Percentiles rank a stretch among this genome's conserved stretches.
Evolutionary conservation across 2,329 filamentous ascomycete genomes (phyloP).

Genomic region (Lithohypha guttulata): DNA sequence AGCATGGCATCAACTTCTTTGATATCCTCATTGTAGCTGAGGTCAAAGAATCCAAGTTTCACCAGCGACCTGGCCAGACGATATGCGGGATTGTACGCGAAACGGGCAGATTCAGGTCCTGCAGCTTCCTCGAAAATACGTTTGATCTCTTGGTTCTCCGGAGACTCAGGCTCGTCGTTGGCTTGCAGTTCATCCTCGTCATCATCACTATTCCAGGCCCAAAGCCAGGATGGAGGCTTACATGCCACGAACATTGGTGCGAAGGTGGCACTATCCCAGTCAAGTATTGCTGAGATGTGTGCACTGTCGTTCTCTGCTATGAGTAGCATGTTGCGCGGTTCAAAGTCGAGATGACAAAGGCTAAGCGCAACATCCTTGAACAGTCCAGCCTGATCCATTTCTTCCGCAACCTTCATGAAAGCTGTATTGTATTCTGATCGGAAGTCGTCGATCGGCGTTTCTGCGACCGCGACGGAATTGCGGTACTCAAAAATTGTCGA

Average conservation of each 20-base stretch:
- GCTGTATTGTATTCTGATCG: constrained; percentile 15
- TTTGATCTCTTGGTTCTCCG: constrained; percentile 21
- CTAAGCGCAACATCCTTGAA: constrained; percentile 11
- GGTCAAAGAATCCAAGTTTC: not conserved
- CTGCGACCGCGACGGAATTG: not conserved
- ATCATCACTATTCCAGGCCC: constrained; percentile 20
- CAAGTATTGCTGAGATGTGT: constrained; percentile 24
- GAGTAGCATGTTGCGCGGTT: constrained; percentile 24
- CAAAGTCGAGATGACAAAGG: constrained; percentile 24
- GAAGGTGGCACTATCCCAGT: constrained; percentile 28
- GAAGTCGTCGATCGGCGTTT: not conserved
- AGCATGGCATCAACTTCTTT: constrained; percentile 4
- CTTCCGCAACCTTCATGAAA: constrained; percentile 9
- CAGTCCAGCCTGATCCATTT: constrained; percentile 12
- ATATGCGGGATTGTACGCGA: constrained; percentile 23
- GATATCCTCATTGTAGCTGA: not conserved
- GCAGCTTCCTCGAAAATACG: constrained; percentile 23
- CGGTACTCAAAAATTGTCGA: too few relatives aligned
- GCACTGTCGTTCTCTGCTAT: constrained; percentile 8
- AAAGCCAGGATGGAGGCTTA: constrained; percentile 26
- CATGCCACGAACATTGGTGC: constrained; percentile 26
- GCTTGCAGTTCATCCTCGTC: constrained; percentile 16
- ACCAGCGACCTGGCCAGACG: constrained; percentile 16
- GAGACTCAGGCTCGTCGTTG: constrained; percentile 12
- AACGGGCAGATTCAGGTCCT: constrained; percentile 20